Conservation (phyloP, 441 rosid species). For the Populus tomentosa region DNA sequence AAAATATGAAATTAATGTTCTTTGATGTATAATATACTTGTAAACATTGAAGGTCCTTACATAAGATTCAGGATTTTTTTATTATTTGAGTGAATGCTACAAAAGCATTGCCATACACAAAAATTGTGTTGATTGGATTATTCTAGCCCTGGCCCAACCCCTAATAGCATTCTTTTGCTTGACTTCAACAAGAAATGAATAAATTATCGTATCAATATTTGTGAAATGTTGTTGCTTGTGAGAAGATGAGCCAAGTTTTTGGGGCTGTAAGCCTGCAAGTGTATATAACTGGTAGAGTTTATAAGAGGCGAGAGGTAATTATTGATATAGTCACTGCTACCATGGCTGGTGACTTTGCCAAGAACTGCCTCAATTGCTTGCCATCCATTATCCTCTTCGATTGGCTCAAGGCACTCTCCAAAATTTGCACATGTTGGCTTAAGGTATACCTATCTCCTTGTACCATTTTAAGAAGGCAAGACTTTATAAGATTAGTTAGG, state of each 20-base stretch:
- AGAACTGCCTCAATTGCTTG: conserved; percentile 2
- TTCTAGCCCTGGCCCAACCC: too few relatives aligned
- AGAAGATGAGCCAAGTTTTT: conserved; percentile 24
- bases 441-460: conserved; percentile 30
- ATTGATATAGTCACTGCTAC: conserved; percentile 34
- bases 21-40: too few relatives aligned
- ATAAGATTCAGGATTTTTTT: conserved; percentile 26
- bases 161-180: too few relatives aligned
- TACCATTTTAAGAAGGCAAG: neutral
- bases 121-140: neutral
- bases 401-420: conserved; percentile 20
- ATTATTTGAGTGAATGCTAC: conserved; percentile 36
- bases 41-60: conserved; percentile 15
- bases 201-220: too few relatives aligned
- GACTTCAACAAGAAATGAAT: too few relatives aligned
- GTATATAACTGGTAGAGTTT: conserved; percentile 13
- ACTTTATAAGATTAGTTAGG: neutral
- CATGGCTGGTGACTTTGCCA: conserved; percentile 24
- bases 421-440: conserved; percentile 21
- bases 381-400: conserved; percentile 19
- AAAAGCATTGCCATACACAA: conserved; percentile 49
- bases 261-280: conserved; percentile 20
- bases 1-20: too few relatives aligned
- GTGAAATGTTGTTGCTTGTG: conserved; percentile 16
- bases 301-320: conserved; percentile 22